Evolutionary conservation across 2,329 filamentous ascomycete genomes (phyloP).

Genomic region (Amauroascus verrucosus): DNA sequence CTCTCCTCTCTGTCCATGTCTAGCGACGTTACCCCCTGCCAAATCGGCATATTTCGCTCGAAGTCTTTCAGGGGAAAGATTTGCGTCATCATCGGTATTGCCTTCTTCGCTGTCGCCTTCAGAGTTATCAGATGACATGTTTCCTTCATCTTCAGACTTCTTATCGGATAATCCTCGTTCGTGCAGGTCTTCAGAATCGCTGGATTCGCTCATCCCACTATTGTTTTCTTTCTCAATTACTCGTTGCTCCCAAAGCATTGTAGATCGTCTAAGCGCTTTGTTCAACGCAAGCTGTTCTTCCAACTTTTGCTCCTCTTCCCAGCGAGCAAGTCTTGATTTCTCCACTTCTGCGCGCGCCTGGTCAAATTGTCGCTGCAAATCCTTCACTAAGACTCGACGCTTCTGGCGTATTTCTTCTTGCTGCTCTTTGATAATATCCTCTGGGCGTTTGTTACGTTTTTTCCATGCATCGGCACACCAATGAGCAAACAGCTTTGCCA

Average conservation of each 20-base stretch:
- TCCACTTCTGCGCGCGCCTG: constrained; percentile 50
- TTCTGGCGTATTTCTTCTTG: constrained; percentile 54
- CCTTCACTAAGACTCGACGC: constrained; percentile 61
- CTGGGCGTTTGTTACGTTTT: constrained; percentile 39
- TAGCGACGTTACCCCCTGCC: background rate
- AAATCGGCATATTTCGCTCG: constrained; percentile 38
- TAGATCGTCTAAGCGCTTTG: constrained; percentile 44
- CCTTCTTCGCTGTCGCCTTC: constrained; percentile 36
- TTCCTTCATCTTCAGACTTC: constrained; percentile 45
- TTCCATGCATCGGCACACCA: constrained; percentile 36
- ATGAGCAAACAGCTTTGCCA: constrained; percentile 66
- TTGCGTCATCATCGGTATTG: constrained; percentile 33
- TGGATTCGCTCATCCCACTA: constrained; percentile 49
- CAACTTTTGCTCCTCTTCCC: constrained; percentile 47
- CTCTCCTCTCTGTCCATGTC: background rate
- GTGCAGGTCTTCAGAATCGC: constrained; percentile 64
- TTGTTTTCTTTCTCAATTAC: constrained; percentile 35
- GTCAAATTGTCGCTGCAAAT: constrained; percentile 53
- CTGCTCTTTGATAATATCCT: constrained; percentile 74
- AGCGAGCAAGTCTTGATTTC: constrained; percentile 45
- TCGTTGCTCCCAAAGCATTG: constrained; percentile 40
- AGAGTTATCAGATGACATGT: constrained; percentile 39
- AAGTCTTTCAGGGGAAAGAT: constrained; percentile 39
- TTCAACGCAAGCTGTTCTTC: constrained; percentile 45
- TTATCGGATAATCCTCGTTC: constrained; percentile 46